phyloP scores from a whole-genome alignment of 345 rosid species.

The Eutrema yunnanense region DNA sequence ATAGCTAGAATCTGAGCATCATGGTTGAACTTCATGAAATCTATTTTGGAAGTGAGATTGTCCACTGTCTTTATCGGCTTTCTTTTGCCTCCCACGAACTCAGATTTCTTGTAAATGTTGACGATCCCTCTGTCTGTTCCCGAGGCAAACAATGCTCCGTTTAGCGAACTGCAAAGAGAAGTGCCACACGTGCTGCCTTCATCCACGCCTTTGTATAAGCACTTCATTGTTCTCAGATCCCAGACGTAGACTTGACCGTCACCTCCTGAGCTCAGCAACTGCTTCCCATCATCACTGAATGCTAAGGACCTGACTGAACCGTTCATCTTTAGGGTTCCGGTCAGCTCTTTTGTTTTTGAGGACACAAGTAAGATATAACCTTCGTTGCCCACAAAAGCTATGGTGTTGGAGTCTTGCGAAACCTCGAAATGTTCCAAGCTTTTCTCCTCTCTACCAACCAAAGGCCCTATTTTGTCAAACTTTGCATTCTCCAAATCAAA shows the following conservation, averaged over 20 bases:
- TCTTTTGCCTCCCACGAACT: slow-evolving; percentile 76
- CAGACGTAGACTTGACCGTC: slow-evolving; percentile 87
- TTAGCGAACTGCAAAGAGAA: slow-evolving; percentile 52
- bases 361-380: slow-evolving; percentile 84
- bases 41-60: slow-evolving; percentile 72
- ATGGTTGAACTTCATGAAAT: slow-evolving; percentile 70
- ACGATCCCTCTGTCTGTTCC: slow-evolving; percentile 88
- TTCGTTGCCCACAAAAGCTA: slow-evolving; percentile 86
- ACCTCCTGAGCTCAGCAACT: slow-evolving; percentile 79
- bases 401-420: slow-evolving; percentile 68
- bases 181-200: slow-evolving; percentile 84
- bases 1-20: slow-evolving; percentile 86
- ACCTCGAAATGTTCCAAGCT: slow-evolving; percentile 90
- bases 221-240: slow-evolving; percentile 81
- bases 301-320: slow-evolving; percentile 77
- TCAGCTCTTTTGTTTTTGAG: slow-evolving; percentile 71
- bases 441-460: slow-evolving; percentile 94
- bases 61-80: slow-evolving; percentile 71
- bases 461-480: slow-evolving; percentile 77
- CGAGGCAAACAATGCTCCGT: slow-evolving; percentile 66
- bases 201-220: slow-evolving; percentile 78
- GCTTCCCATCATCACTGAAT: slow-evolving; percentile 61
- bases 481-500: slow-evolving; percentile 77
- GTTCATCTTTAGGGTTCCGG: slow-evolving; percentile 87
- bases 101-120: slow-evolving; percentile 73